phyloP scores from a whole-genome alignment of 305 asterid genomes.

The Fraxinus angustifolia region DNA sequence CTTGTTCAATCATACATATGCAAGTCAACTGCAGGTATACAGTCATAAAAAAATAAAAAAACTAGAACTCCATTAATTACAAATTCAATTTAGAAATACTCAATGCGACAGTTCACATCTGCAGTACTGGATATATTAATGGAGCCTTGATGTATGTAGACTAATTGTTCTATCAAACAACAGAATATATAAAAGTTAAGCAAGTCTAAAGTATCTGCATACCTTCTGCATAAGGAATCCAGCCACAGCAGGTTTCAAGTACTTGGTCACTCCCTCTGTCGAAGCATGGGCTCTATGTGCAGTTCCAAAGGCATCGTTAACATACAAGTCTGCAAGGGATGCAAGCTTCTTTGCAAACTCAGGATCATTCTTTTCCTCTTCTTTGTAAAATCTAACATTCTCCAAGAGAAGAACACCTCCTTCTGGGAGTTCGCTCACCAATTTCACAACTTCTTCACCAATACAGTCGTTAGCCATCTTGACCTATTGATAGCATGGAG shows the following conservation, averaged over 20 bases:
- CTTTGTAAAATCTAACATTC: slow-evolving; percentile 77
- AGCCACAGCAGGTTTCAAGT: slow-evolving; percentile 75
- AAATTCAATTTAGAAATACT: neutral
- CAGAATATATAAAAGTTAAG: neutral
- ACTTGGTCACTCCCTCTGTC: slow-evolving; percentile 76
- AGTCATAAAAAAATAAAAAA: neutral
- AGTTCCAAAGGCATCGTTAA: slow-evolving; percentile 83
- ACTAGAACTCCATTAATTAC: neutral
- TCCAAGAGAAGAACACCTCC: slow-evolving; percentile 75
- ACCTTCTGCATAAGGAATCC: slow-evolving; percentile 94
- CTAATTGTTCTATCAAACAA: neutral
- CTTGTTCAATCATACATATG: neutral
- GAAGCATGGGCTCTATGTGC: slow-evolving; percentile 95
- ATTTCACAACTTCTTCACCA: slow-evolving; percentile 69
- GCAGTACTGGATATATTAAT: neutral
- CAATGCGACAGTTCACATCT: neutral
- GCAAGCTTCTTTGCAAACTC: slow-evolving; percentile 86
- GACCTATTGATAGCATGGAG: slow-evolving; percentile 35
- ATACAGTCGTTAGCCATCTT: slow-evolving; percentile 69
- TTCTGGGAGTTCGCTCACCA: slow-evolving; percentile 55
- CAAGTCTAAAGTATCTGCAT: neutral
- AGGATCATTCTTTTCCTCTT: slow-evolving; percentile 83
- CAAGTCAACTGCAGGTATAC: neutral
- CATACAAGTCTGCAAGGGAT: slow-evolving; percentile 70
- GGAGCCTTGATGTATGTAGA: neutral